Evolutionary conservation across 768 basidiomycete species (phyloP), one percentile per base, ranked within the genome.

Genomic region (Boletus speciosus): DNA sequence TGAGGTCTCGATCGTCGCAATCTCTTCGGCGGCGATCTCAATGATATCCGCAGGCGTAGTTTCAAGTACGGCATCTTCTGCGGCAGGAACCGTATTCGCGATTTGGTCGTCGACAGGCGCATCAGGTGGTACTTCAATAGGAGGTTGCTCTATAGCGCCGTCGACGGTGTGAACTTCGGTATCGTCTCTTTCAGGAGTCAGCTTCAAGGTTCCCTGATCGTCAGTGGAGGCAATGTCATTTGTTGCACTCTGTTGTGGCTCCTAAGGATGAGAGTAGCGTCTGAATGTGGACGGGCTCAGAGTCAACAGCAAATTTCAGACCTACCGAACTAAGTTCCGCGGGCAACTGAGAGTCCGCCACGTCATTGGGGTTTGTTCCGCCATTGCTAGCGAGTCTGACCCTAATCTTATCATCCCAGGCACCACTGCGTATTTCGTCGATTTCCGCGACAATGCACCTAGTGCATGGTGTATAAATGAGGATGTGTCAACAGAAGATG

Each of bases 371-470:
- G 68, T 10, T 49, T 12, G 46, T 36, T 37, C 38, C 10, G 42
- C 32, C 52, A 47, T 52, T 57, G 23, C 35, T 46, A 31, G 34
- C 63, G 63, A 73, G 65, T 57, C 75, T 60, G 52, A 65, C 63
- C 55, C 61, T 70, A 16, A 86, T 79, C 59, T 71, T 72, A 46
- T 76, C 74, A 61, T 88, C 86, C 81, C 84, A 83, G 49, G 71
- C 69, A 1, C 90, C 90, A 12, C 78, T 73, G 27, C 85, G 83
- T 56, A 93, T 88, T 2, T 83, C 82, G 47, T 89, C 82, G 42
- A 94, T 90, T 70, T 95, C 93, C 4, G 78, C 71, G 19, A 85
- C 76, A 14, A 93, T 75, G 34, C 70, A 71, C 69, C 91, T 92
- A 8, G 8, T 16, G 36, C 12, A 36, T 12, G 19, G 39, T 25